phyloP scores from a whole-genome alignment of 371 early-diverging fungal genomes.

The Mucor velutinosus region DNA sequence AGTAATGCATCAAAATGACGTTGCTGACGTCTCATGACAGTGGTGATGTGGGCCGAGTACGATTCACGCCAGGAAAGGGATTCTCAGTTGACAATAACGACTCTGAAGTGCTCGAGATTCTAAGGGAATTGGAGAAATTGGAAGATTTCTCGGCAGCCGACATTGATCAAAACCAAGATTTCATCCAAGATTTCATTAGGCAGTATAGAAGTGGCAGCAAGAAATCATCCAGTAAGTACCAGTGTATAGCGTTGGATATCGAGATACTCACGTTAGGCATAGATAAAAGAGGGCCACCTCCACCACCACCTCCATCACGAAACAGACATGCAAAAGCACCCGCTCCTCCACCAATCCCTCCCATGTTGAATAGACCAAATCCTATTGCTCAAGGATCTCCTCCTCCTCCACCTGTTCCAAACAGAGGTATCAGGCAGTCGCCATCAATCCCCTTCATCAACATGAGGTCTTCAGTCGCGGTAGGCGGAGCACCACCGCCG shows the following conservation, averaged over 20 bases:
- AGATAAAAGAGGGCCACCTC: slow-evolving; percentile 14
- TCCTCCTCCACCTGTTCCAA: slow-evolving; percentile 8
- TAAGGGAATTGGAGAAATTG: slow-evolving; percentile 59
- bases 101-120: slow-evolving; percentile 71
- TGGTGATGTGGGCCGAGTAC: slow-evolving; percentile 73
- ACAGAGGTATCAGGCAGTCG: neutral
- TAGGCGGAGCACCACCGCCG: neutral
- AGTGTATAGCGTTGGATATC: neutral
- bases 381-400: neutral
- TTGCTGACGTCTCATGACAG: neutral
- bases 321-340: slow-evolving; percentile 2
- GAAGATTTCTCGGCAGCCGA: slow-evolving; percentile 74
- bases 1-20: too few species aligned
- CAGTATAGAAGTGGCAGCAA: slow-evolving; percentile 13
- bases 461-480: neutral
- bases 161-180: slow-evolving; percentile 53
- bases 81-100: slow-evolving; percentile 80
- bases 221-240: neutral
- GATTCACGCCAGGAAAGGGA: slow-evolving; percentile 76
- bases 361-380: neutral
- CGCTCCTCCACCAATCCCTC: slow-evolving; percentile 8
- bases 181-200: slow-evolving; percentile 40
- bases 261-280: neutral
- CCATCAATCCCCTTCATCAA: neutral
- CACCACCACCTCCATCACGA: slow-evolving; percentile 22